phyloP scores from a whole-genome alignment of 78 protist species.

The Guillardia theta region DNA sequence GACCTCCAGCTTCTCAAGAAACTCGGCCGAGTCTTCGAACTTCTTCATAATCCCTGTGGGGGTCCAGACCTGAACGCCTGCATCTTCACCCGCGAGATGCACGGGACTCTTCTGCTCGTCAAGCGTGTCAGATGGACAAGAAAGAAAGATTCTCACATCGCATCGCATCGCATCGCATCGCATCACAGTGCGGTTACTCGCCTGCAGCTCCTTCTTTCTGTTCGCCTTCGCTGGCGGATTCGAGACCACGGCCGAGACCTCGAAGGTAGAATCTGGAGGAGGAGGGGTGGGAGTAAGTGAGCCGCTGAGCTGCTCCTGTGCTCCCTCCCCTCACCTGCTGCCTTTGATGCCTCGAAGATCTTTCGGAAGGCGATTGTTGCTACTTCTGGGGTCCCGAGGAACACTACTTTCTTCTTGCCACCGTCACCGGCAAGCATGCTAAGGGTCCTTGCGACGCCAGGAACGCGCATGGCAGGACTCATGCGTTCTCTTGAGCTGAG shows the following conservation, averaged over 20 bases:
- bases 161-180: neutral
- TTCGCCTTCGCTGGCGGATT: conserved; percentile 12
- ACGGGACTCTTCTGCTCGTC: no score
- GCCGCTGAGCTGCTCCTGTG: neutral
- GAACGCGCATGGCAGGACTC: no score
- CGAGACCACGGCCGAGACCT: neutral
- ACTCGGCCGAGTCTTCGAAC: neutral
- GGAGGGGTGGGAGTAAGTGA: no score
- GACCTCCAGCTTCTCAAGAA: neutral
- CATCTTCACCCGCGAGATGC: no score
- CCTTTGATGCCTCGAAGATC: neutral
- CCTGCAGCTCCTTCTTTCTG: neutral
- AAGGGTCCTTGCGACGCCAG: no score
- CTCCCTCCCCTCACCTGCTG: neutral
- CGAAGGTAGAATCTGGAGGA: neutral
- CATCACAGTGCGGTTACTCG: neutral
- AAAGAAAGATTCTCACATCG: neutral
- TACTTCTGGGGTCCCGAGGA: conserved; percentile 41
- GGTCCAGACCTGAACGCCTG: neutral
- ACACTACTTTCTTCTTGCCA: neutral
- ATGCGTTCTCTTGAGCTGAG: no score
- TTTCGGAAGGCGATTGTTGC: conserved; percentile 24
- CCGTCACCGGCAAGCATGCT: neutral
- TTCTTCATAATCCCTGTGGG: neutral
- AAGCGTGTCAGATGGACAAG: conserved; percentile 19